Evolutionary conservation across 257 asterid genomes (phyloP).

Genomic region (Anisodus tanguticus): DNA sequence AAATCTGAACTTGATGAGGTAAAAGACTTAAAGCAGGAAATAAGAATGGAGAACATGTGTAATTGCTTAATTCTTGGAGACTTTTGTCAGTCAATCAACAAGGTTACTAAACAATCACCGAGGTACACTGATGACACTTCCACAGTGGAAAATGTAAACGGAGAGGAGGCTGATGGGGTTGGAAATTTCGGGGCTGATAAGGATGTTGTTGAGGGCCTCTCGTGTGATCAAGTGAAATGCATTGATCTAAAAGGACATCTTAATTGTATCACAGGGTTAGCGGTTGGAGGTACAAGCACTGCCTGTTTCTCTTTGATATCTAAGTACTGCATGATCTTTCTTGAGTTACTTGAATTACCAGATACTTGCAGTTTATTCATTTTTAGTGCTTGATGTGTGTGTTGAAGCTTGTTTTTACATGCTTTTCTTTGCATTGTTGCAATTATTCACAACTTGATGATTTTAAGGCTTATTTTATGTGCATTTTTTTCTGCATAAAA

Average conservation of each 20-base stretch:
- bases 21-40: constrained; percentile 36
- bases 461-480: constrained; percentile 5
- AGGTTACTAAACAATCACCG: constrained; percentile 35
- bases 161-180: constrained; percentile 35
- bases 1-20: constrained; percentile 48
- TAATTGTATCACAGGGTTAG: constrained; percentile 74
- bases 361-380: not conserved
- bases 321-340: not conserved
- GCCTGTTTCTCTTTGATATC: not conserved
- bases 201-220: constrained; percentile 58
- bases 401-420: not conserved
- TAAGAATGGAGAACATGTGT: constrained; percentile 35
- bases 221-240: constrained; percentile 55
- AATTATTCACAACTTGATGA: not conserved
- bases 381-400: not conserved
- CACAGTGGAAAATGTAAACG: constrained; percentile 39
- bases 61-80: constrained; percentile 58
- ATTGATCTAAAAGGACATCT: constrained; percentile 76
- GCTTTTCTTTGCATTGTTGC: not conserved
- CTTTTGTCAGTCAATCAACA: constrained; percentile 41
- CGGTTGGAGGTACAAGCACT: constrained; percentile 64
- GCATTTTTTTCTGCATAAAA: constrained; percentile 2
- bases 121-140: constrained; percentile 30
- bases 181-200: constrained; percentile 41
- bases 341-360: not conserved